These are phyloP conservation scores for Phyllosticta capitalensis DNA, from an alignment of 2,329 filamentous ascomycete genomes.

Conservation along the genomic window DNA sequence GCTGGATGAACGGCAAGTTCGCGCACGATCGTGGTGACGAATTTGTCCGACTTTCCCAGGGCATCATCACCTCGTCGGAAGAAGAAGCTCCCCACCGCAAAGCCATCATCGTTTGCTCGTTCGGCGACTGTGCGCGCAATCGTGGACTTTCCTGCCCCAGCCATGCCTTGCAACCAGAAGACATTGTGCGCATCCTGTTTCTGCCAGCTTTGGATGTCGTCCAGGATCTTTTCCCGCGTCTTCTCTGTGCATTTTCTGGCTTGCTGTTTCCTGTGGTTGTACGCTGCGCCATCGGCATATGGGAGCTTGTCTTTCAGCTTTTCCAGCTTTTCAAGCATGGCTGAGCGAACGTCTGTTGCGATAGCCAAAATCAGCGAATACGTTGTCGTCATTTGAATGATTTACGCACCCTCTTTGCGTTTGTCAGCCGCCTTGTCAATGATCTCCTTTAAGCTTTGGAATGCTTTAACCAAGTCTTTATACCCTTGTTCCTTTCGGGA, in stretches of 20 bases:
- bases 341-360: too few relatives aligned
- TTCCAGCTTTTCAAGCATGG: too few relatives aligned
- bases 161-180: conserved; percentile 25
- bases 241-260: conserved; percentile 14
- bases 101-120: conserved; percentile 4
- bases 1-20: conserved; percentile 12
- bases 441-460: too few relatives aligned
- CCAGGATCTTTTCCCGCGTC: conserved; percentile 19
- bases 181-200: conserved; percentile 14
- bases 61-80: conserved; percentile 14
- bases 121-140: conserved; percentile 22
- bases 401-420: too few relatives aligned
- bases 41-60: conserved; percentile 11
- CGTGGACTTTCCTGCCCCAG: conserved; percentile 26
- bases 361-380: too few relatives aligned
- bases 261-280: too few relatives aligned
- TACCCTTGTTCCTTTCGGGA: too few relatives aligned
- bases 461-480: too few relatives aligned
- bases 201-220: conserved; percentile 16
- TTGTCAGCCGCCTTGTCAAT: too few relatives aligned
- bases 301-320: too few relatives aligned
- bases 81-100: conserved; percentile 17
- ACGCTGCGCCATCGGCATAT: too few relatives aligned
- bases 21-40: conserved; percentile 16
- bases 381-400: too few relatives aligned